These are phyloP conservation scores for Pythium pyrilobum DNA, from an alignment of 352 stramenopile genomes.

Conservation along the genomic window DNA sequence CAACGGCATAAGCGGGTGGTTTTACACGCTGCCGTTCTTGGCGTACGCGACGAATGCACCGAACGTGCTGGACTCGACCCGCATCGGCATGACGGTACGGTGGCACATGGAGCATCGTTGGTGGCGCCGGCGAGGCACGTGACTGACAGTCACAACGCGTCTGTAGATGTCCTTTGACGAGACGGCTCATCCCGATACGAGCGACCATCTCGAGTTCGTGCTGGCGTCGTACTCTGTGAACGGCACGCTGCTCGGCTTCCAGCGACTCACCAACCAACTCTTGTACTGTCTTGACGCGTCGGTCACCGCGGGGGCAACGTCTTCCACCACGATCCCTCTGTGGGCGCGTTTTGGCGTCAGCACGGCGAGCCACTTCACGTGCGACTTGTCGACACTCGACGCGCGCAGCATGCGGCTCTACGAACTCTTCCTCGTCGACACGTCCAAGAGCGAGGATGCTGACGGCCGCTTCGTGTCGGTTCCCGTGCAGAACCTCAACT, in stretches of 20 bases:
- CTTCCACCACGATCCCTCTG: slow-evolving; percentile 22
- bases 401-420: slow-evolving; percentile 62
- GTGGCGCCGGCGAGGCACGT: too few relatives aligned
- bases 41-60: slow-evolving; percentile 58
- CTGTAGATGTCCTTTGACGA: slow-evolving; percentile 81
- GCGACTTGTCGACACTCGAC: slow-evolving; percentile 53
- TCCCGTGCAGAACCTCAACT: slow-evolving; percentile 85
- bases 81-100: slow-evolving; percentile 70
- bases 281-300: slow-evolving; percentile 59
- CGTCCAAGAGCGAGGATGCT: slow-evolving; percentile 39
- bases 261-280: slow-evolving; percentile 69
- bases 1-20: slow-evolving; percentile 59
- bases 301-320: slow-evolving; percentile 5
- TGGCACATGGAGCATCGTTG: neutral
- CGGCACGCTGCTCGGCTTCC: slow-evolving; percentile 78
- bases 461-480: slow-evolving; percentile 72
- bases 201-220: slow-evolving; percentile 77
- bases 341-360: slow-evolving; percentile 85
- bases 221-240: slow-evolving; percentile 86
- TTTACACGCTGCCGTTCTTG: slow-evolving; percentile 86
- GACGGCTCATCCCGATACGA: slow-evolving; percentile 28
- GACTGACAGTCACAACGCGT: too few relatives aligned
- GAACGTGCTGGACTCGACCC: slow-evolving; percentile 54
- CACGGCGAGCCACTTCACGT: slow-evolving; percentile 49
- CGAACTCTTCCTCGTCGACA: slow-evolving; percentile 90